Evolutionary conservation across 331 rosid genomes (phyloP).

Genomic region (Stylosanthes scabra): DNA sequence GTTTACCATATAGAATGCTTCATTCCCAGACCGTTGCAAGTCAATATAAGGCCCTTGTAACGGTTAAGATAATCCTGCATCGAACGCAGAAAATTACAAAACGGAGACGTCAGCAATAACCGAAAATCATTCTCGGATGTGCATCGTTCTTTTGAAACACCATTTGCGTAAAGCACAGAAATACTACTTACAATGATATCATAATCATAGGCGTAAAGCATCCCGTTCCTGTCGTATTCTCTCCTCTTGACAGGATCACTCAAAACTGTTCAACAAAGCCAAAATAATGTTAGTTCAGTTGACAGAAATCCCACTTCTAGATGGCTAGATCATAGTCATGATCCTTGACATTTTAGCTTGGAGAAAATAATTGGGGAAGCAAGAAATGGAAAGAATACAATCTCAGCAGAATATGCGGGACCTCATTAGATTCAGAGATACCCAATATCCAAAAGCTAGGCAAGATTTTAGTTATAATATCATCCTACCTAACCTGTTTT

Average conservation of each 20-base stretch:
- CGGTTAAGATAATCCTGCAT: conserved; percentile 94
- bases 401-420: conserved; percentile 20
- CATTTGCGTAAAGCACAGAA: neutral
- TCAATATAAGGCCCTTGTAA: conserved; percentile 94
- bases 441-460: conserved; percentile 15
- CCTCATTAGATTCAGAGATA: conserved; percentile 15
- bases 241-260: conserved; percentile 90
- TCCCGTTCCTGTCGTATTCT: conserved; percentile 85
- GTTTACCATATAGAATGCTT: conserved; percentile 82
- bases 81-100: conserved; percentile 5
- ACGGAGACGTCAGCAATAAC: conserved; percentile 10
- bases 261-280: conserved; percentile 66
- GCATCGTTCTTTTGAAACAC: neutral
- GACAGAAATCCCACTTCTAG: neutral
- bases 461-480: neutral
- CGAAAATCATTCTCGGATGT: conserved; percentile 6
- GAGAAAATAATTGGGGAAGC: too few species aligned
- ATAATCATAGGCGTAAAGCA: conserved; percentile 79
- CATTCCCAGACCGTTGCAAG: conserved; percentile 98
- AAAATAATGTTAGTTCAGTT: conserved; percentile 44
- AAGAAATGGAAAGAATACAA: conserved; percentile 6
- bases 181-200: conserved; percentile 71
- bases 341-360: too few species aligned
- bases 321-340: neutral
- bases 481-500: conserved; percentile 26